Evolutionary conservation across 192 early-diverging fungal genomes (phyloP), one percentile per base, ranked within the genome.

Genomic region (Chytriomyces sp.): DNA sequence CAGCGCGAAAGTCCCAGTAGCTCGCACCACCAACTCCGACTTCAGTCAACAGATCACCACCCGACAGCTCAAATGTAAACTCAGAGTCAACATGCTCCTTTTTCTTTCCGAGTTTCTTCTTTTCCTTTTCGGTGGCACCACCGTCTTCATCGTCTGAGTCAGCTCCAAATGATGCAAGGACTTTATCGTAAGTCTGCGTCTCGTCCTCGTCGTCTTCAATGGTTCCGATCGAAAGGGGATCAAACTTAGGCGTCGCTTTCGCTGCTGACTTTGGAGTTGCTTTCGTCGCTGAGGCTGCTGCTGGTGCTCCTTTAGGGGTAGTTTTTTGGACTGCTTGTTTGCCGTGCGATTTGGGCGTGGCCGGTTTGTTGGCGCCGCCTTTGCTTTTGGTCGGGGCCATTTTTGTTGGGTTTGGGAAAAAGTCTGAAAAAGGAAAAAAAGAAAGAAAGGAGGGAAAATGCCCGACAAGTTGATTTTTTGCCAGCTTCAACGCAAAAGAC

Each of bases 1-100:
- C 94, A 60, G 88, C 86, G 10, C 89, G 88, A 72, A 97, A 96
- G 77, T 97, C 94, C 88, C 94, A 92, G 6, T 89, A 84, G 5
- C 53, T 57, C 1, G 16, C 53, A 77, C 93, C 85, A 7, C 83
- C 84, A n/a, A 83, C 80, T 11, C 86, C 82, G 72, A 88, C 82
- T 60, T 84, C 70, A 5, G 64, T 23, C 13, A 50, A 44, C 45
- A 75, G 73, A 46, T 75, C 73, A 66, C 91, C 93, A 62, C 91
- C 89, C 44, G 94, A 93, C 43, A 92, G 78, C 69, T 92, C 91
- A 65, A 97, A 92, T 6, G 89, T 87, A 70, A 97, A 97, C 20
- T 82, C 90, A 9, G 89, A 84, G 69, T 93, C 91, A 57, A 95
- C 81, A 50, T 75, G 69, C 20, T 81, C 80, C 24, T 35, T 44